Evolutionary conservation across 2,329 filamentous ascomycete genomes (phyloP).

Genomic region (Alternaria angustiovoidea): DNA sequence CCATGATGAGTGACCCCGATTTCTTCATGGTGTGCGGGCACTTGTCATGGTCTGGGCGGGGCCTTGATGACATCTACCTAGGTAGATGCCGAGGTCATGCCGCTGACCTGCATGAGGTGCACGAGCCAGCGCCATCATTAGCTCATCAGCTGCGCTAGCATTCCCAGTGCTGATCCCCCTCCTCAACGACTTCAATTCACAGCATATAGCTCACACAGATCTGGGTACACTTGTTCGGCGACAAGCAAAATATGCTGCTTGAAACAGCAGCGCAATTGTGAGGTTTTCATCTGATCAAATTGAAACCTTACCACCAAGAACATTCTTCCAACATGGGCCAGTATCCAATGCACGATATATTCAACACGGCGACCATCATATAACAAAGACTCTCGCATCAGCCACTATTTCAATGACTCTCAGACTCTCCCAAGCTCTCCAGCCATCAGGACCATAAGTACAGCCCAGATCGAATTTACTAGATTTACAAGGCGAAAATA

Average conservation of each 20-base stretch:
- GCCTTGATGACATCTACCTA: conserved; percentile 16
- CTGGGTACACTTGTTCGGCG: conserved; percentile 1
- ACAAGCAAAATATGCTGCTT: background rate
- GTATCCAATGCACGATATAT: background rate
- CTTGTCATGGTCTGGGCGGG: conserved; percentile 9
- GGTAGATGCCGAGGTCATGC: conserved; percentile 14
- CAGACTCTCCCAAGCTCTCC: conserved; percentile 1
- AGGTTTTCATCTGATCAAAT: background rate
- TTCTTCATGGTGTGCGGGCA: conserved; percentile 5
- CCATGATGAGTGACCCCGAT: background rate
- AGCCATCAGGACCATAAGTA: conserved; percentile 1
- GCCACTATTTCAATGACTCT: conserved; percentile 7
- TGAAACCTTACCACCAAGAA: conserved; percentile 2
- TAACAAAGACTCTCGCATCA: background rate
- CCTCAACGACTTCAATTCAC: conserved; percentile 11
- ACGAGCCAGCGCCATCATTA: conserved; percentile 18
- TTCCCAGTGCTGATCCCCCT: conserved; percentile 16
- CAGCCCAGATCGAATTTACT: background rate
- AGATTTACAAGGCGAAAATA: conserved; percentile 49
- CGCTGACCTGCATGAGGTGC: conserved; percentile 23
- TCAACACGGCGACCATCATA: background rate
- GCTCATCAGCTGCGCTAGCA: conserved; percentile 18
- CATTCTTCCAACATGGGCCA: background rate
- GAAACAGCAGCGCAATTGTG: conserved; percentile 3
- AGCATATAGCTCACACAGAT: background rate